A percentile compares a stretch with the other conserved stretches of the same genome.
Evolutionary conservation across 345 rosid species (phyloP).

Genomic region (Kernera saxatilis): DNA sequence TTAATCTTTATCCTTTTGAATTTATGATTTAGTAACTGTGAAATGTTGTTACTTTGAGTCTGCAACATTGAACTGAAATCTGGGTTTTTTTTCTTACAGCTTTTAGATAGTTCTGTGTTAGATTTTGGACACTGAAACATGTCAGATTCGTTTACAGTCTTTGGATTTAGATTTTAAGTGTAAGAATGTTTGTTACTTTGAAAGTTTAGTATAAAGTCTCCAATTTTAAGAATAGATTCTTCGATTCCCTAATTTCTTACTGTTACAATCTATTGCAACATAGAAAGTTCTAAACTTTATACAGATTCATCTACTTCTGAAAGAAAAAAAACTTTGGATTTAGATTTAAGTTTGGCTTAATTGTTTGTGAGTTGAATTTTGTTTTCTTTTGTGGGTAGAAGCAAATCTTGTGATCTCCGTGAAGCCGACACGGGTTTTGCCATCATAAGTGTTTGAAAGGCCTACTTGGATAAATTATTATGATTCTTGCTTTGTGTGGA

Average conservation of each 20-base stretch:
- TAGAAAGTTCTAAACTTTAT: no score
- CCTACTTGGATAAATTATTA: constrained; percentile 34
- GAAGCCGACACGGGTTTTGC: constrained; percentile 48
- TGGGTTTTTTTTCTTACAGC: background rate
- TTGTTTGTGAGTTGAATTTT: background rate
- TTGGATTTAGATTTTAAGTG: background rate
- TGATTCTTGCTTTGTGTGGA: constrained; percentile 33
- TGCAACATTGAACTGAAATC: background rate
- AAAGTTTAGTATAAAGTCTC: no score
- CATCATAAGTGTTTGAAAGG: constrained; percentile 37
- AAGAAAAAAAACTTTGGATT: background rate
- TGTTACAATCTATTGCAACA: no score
- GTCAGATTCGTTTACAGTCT: constrained; percentile 4
- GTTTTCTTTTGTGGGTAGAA: constrained; percentile 26
- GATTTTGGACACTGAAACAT: background rate
- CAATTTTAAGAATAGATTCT: no score
- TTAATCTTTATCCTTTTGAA: background rate
- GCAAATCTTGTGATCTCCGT: constrained; percentile 46
- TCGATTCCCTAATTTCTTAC: no score
- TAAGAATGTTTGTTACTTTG: no score
- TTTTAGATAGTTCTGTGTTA: background rate
- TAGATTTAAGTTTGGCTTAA: background rate
- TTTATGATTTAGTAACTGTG: background rate
- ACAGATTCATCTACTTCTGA: background rate
- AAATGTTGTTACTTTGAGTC: background rate